Evolutionary conservation across 495 filamentous ascomycete genomes (phyloP).

Genomic region (Baudoinia panamericana): DNA sequence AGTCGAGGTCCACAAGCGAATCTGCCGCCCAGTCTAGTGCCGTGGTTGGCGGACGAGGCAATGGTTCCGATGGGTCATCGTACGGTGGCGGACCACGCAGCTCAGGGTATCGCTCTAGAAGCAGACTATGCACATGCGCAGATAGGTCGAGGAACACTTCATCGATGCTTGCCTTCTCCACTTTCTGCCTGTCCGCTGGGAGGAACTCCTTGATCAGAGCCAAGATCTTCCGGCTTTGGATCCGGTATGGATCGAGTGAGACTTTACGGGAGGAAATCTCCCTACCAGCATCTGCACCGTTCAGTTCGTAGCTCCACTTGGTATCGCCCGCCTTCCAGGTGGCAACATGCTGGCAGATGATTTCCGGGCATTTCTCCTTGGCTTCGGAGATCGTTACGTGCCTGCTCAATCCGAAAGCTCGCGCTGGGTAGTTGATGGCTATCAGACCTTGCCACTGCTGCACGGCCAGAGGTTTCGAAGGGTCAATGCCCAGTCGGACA

Average conservation of each 20-base stretch:
- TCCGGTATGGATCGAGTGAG: slow-evolving; percentile 80
- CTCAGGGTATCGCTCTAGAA: slow-evolving; percentile 70
- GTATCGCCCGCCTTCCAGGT: slow-evolving; percentile 88
- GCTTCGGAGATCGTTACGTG: slow-evolving; percentile 68
- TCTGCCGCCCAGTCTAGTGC: slow-evolving; percentile 73
- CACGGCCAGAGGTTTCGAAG: slow-evolving; percentile 76
- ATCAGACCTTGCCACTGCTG: slow-evolving; percentile 82
- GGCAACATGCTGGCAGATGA: slow-evolving; percentile 83
- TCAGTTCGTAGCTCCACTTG: slow-evolving; percentile 60
- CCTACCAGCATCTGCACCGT: slow-evolving; percentile 47
- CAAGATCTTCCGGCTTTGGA: slow-evolving; percentile 72
- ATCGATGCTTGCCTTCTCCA: slow-evolving; percentile 85
- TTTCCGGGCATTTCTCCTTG: slow-evolving; percentile 71
- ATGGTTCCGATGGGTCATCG: slow-evolving; percentile 54
- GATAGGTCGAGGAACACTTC: slow-evolving; percentile 91
- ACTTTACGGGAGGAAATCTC: slow-evolving; percentile 85
- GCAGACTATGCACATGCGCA: slow-evolving; percentile 58
- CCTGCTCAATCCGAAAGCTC: slow-evolving; percentile 61
- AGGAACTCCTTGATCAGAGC: slow-evolving; percentile 66
- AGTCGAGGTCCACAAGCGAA: slow-evolving; percentile 61
- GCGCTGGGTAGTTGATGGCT: slow-evolving; percentile 88
- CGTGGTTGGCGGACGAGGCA: slow-evolving; percentile 63
- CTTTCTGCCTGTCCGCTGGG: slow-evolving; percentile 44
- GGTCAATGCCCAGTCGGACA: slow-evolving; percentile 61
- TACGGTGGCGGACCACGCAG: slow-evolving; percentile 48